phyloP scores from a whole-genome alignment of 2,329 filamentous ascomycete genomes.

The Didymella pinodella region DNA sequence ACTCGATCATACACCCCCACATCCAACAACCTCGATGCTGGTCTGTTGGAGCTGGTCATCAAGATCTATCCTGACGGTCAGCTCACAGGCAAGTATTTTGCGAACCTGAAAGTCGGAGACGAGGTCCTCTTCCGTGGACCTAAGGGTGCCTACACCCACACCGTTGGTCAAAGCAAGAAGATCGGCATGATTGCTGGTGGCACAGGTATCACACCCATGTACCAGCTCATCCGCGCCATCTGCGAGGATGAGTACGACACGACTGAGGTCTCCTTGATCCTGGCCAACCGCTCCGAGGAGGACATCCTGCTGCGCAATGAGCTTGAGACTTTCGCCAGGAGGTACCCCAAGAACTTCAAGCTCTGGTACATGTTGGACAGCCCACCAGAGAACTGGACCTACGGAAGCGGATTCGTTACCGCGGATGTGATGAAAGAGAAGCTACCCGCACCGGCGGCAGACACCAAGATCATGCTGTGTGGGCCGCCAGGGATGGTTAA shows the following conservation, averaged over 20 bases:
- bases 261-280: slow-evolving; percentile 65
- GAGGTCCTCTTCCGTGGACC: slow-evolving; percentile 63
- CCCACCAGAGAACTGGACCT: slow-evolving; percentile 22
- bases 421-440: slow-evolving; percentile 59
- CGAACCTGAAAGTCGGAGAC: slow-evolving; percentile 58
- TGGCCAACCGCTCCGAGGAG: slow-evolving; percentile 65
- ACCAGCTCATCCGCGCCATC: slow-evolving; percentile 69
- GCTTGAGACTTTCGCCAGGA: slow-evolving; percentile 62
- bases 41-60: slow-evolving; percentile 61
- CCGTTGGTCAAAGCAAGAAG: slow-evolving; percentile 44
- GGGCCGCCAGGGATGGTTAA: slow-evolving; percentile 66
- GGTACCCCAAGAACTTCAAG: slow-evolving; percentile 62
- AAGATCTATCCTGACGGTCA: slow-evolving; percentile 61
- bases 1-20: slow-evolving; percentile 43
- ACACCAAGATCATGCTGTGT: slow-evolving; percentile 65
- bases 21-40: slow-evolving; percentile 66
- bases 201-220: slow-evolving; percentile 65
- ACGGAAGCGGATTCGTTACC: slow-evolving; percentile 42
- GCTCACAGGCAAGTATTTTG: slow-evolving; percentile 60
- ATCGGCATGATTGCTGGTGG: slow-evolving; percentile 66
- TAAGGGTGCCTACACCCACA: slow-evolving; percentile 65
- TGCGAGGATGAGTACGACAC: slow-evolving; percentile 67
- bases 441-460: slow-evolving; percentile 57
- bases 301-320: slow-evolving; percentile 67
- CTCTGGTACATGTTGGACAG: slow-evolving; percentile 63